These are phyloP conservation scores for Neurospora sp. DNA, from an alignment of 495 filamentous ascomycete genomes.

Conservation along the genomic window DNA sequence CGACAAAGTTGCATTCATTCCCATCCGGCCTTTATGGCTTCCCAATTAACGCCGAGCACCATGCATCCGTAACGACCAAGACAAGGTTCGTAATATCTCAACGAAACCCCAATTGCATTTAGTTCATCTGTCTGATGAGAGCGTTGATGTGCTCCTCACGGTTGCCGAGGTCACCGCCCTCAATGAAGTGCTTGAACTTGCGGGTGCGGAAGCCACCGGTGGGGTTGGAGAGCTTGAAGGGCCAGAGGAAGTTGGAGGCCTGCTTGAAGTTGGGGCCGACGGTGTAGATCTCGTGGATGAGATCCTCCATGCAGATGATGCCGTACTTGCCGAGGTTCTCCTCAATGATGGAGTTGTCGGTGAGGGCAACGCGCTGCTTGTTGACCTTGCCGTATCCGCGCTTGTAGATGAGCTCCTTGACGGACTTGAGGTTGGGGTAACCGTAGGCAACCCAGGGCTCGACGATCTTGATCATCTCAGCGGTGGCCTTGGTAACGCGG, in stretches of 20 bases:
- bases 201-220: conserved; percentile 88
- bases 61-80: conserved; percentile 29
- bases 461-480: conserved; percentile 95
- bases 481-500: conserved; percentile 92
- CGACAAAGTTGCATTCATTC: conserved; percentile 24
- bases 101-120: conserved; percentile 24
- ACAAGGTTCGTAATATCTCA: conserved; percentile 25
- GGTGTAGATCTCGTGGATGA: conserved; percentile 98
- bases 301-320: conserved; percentile 98
- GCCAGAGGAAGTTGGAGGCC: conserved; percentile 99
- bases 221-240: conserved; percentile 98
- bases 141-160: conserved; percentile 97
- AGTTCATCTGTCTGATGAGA: conserved; percentile 98
- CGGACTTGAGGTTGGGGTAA: conserved; percentile 96
- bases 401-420: conserved; percentile 99
- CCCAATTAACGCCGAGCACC: conserved; percentile 23
- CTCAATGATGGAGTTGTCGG: conserved; percentile 97
- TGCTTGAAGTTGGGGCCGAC: conserved; percentile 99
- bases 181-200: conserved; percentile 99
- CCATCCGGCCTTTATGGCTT: conserved; percentile 14
- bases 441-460: conserved; percentile 98
- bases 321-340: conserved; percentile 92
- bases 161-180: conserved; percentile 97
- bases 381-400: conserved; percentile 96
- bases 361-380: conserved; percentile 90